Conservation (phyloP, 2,329 filamentous ascomycete genomes). For the Claviceps maximensis region DNA sequence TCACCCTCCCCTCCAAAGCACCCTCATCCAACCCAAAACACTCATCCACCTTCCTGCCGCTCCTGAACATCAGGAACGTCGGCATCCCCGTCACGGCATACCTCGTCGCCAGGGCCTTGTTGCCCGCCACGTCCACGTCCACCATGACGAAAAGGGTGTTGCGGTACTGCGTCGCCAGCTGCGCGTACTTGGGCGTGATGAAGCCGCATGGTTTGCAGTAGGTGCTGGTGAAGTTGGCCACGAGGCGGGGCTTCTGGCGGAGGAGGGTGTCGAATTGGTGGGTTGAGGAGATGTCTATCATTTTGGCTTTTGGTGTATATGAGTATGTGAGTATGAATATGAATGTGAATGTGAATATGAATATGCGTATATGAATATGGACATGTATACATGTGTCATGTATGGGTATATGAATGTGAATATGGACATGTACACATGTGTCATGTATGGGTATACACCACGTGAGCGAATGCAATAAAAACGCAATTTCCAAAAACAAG, state of each 20-base stretch:
- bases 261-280: slow-evolving; percentile 41
- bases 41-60: slow-evolving; percentile 57
- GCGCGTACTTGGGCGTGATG: slow-evolving; percentile 51
- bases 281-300: background rate
- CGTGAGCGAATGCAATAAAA: too few species aligned
- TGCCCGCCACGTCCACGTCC: slow-evolving; percentile 60
- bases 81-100: slow-evolving; percentile 84
- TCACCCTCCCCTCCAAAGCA: background rate
- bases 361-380: too few species aligned
- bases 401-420: too few species aligned
- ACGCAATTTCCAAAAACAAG: too few species aligned
- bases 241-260: slow-evolving; percentile 37
- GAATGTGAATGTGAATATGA: too few species aligned
- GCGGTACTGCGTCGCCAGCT: slow-evolving; percentile 38
- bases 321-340: too few species aligned
- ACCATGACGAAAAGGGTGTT: slow-evolving; percentile 70
- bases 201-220: slow-evolving; percentile 96
- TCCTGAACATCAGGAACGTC: slow-evolving; percentile 76
- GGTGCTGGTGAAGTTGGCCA: slow-evolving; percentile 58
- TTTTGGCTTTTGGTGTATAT: background rate
- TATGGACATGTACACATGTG: too few species aligned
- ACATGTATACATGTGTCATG: too few species aligned
- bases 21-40: slow-evolving; percentile 3
- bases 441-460: too few species aligned
- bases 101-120: slow-evolving; percentile 61